Evolutionary conservation across 805 yeast genomes (phyloP).

Genomic region (Kluyveromyces aestuarii): DNA sequence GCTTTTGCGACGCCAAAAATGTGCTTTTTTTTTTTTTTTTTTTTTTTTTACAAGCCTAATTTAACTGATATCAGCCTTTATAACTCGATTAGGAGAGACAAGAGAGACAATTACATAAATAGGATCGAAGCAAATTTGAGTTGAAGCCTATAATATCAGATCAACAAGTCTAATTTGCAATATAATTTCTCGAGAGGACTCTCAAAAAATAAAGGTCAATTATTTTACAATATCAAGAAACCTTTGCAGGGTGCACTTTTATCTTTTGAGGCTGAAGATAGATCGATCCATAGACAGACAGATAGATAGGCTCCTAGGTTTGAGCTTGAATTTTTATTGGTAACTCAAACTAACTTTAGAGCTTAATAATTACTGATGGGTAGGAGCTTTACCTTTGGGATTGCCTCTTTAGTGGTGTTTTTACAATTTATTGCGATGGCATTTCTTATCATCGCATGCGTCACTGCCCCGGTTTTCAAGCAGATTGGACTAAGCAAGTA

Average conservation of each 20-base stretch:
- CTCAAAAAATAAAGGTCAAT: too few species aligned
- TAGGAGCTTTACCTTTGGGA: constrained; percentile 22
- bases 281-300: background rate
- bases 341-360: too few species aligned
- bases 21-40: too few species aligned
- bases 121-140: background rate
- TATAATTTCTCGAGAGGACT: too few species aligned
- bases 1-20: background rate
- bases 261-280: too few species aligned
- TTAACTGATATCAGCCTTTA: background rate
- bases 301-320: too few species aligned
- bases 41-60: background rate
- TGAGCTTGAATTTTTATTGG: too few species aligned
- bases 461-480: constrained; percentile 51
- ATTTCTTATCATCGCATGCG: constrained; percentile 49
- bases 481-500: constrained; percentile 43
- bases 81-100: background rate
- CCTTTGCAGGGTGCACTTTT: too few species aligned
- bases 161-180: too few species aligned
- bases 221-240: too few species aligned
- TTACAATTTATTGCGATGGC: constrained; percentile 49
- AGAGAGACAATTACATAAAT: background rate
- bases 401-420: constrained; percentile 34
- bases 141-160: too few species aligned
- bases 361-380: background rate